A percentile compares a stretch with the other conserved stretches of the same genome.
These are phyloP conservation scores for Yarrowia alimentaria DNA, from an alignment of 805 yeast genomes.

Conservation along the genomic window DNA sequence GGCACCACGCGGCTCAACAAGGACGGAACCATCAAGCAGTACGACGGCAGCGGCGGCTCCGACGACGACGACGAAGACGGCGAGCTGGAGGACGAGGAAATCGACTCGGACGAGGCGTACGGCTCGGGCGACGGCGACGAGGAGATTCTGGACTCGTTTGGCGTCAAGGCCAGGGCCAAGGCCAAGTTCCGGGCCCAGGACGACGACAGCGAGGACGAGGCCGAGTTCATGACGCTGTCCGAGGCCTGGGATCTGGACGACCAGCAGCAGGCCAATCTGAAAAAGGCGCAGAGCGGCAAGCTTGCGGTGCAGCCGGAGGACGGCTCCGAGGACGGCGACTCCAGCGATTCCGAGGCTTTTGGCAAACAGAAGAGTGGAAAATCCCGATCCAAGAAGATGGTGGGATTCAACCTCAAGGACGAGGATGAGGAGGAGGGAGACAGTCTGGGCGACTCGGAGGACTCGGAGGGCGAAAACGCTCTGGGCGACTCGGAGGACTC, in stretches of 20 bases:
- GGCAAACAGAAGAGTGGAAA: too few relatives aligned
- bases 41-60: too few relatives aligned
- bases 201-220: constrained; percentile 70
- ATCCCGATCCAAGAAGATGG: background rate
- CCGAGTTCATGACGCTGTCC: constrained; percentile 71
- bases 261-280: constrained; percentile 32
- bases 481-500: constrained; percentile 33
- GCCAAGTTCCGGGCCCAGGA: constrained; percentile 54
- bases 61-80: constrained; percentile 6
- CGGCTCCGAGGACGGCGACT: too few relatives aligned
- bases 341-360: too few relatives aligned
- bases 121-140: constrained; percentile 72
- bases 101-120: constrained; percentile 84
- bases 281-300: constrained; percentile 27
- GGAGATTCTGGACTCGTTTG: constrained; percentile 36
- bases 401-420: constrained; percentile 18
- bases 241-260: constrained; percentile 88
- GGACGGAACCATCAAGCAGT: constrained; percentile 15
- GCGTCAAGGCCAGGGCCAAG: constrained; percentile 43
- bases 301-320: constrained; percentile 29
- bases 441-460: constrained; percentile 24
- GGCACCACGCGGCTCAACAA: constrained; percentile 25
- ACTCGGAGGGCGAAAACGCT: too few relatives aligned
- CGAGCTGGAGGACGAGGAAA: constrained; percentile 45
- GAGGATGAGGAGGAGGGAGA: too few relatives aligned